A percentile compares a stretch with the other conserved stretches of the same genome.
These are phyloP conservation scores for Botrytis medusae DNA, from an alignment of 2,329 filamentous ascomycete genomes.

Conservation along the genomic window DNA sequence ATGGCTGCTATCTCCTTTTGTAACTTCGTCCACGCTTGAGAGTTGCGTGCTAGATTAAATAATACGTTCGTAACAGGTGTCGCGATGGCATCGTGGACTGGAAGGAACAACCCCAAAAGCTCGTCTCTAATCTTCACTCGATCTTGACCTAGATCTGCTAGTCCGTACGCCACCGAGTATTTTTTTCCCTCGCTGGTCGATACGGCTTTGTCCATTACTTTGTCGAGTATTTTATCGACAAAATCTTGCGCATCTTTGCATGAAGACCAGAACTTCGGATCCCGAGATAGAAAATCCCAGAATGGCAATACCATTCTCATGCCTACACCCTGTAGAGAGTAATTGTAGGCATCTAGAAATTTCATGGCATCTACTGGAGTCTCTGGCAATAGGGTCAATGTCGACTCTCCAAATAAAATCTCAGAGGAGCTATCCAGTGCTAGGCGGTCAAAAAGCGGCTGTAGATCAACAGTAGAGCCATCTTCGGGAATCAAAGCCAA, in stretches of 20 bases:
- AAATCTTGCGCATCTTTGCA: constrained; percentile 12
- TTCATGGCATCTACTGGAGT: background rate
- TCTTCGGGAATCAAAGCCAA: constrained; percentile 12
- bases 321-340: background rate
- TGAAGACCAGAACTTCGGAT: constrained; percentile 8
- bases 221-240: constrained; percentile 1
- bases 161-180: background rate
- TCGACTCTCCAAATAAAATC: constrained; percentile 62
- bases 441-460: constrained; percentile 34
- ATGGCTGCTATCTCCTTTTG: background rate
- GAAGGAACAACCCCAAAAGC: constrained; percentile 5
- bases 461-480: constrained; percentile 17
- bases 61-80: background rate
- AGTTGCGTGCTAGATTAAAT: background rate
- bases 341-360: background rate
- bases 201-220: background rate
- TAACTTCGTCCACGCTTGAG: background rate
- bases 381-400: background rate
- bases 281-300: constrained; percentile 5
- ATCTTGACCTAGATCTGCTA: constrained; percentile 6
- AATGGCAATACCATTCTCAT: constrained; percentile 12
- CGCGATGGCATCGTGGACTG: background rate
- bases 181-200: background rate
- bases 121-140: background rate
- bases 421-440: constrained; percentile 58